phyloP scores from a whole-genome alignment of 1,284 basidiomycete species.

The Cystobasidium pallidum region DNA sequence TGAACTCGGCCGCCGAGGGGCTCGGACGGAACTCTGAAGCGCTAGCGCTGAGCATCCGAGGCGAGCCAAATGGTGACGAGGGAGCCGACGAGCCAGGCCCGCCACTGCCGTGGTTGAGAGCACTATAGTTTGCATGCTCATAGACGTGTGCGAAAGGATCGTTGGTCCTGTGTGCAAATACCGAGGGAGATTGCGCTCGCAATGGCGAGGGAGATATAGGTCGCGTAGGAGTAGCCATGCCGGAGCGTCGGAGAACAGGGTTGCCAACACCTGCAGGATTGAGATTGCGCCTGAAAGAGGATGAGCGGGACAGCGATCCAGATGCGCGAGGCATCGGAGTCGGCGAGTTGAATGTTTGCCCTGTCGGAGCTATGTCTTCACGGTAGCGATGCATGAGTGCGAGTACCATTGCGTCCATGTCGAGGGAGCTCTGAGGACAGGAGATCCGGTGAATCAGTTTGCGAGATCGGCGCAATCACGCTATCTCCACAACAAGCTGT shows the following conservation, averaged over 20 bases:
- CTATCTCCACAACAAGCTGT: neutral
- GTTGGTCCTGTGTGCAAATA: constrained; percentile 21
- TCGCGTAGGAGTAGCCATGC: constrained; percentile 35
- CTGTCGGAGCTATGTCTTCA: constrained; percentile 51
- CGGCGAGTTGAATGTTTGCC: constrained; percentile 49
- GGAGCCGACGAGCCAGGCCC: constrained; percentile 33
- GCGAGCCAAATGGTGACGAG: constrained; percentile 48
- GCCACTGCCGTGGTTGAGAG: neutral
- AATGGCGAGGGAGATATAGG: constrained; percentile 40
- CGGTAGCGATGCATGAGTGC: constrained; percentile 51
- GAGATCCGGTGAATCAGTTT: neutral
- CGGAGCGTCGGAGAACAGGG: constrained; percentile 36
- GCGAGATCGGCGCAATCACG: neutral
- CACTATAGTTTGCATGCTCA: constrained; percentile 16
- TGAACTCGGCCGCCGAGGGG: constrained; percentile 42
- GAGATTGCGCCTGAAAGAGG: constrained; percentile 49
- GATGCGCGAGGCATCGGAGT: constrained; percentile 47
- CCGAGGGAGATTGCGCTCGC: constrained; percentile 37
- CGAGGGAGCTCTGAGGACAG: constrained; percentile 25
- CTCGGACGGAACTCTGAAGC: constrained; percentile 51
- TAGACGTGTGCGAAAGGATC: constrained; percentile 21
- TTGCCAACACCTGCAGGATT: constrained; percentile 35
- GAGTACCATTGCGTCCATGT: constrained; percentile 51
- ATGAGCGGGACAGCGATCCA: constrained; percentile 51
- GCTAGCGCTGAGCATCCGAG: constrained; percentile 49